A percentile compares a stretch with the other conserved stretches of the same genome.
Evolutionary conservation across 2,329 filamentous ascomycete genomes (phyloP).

Genomic region (Sclerotiophoma versabilis): DNA sequence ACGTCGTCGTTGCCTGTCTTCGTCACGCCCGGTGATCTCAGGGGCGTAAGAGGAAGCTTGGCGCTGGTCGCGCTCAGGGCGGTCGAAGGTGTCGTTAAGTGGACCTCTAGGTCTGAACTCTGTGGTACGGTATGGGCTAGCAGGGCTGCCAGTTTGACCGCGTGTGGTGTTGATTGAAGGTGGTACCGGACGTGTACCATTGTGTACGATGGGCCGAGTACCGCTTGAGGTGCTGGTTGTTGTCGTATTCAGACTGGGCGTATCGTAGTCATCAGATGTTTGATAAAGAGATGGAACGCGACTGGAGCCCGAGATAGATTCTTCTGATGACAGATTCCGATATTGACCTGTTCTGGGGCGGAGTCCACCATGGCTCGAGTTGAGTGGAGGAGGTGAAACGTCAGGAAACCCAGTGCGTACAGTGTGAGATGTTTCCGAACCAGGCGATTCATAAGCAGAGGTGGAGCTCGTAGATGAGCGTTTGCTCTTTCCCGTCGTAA

Average conservation of each 20-base stretch:
- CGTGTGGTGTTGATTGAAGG: constrained; percentile 16
- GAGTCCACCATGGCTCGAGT: constrained; percentile 22
- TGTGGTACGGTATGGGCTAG: constrained; percentile 30
- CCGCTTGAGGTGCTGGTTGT: constrained; percentile 24
- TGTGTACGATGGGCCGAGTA: constrained; percentile 39
- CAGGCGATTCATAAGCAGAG: constrained; percentile 35
- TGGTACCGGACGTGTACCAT: constrained; percentile 12
- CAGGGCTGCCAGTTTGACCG: constrained; percentile 17
- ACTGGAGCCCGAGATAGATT: constrained; percentile 36
- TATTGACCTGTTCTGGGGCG: constrained; percentile 30
- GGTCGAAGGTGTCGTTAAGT: constrained; percentile 27
- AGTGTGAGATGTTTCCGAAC: constrained; percentile 41
- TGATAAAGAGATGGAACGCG: constrained; percentile 39
- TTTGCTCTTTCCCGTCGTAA: constrained; percentile 30
- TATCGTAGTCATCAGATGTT: constrained; percentile 42
- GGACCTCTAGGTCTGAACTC: constrained; percentile 26
- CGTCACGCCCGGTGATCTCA: constrained; percentile 32
- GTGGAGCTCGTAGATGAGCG: constrained; percentile 29
- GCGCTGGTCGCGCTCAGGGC: constrained; percentile 27
- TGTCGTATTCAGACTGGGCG: constrained; percentile 22
- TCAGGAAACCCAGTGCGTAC: constrained; percentile 45
- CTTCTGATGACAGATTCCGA: constrained; percentile 38
- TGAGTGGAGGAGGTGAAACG: constrained; percentile 26
- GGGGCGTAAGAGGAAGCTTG: constrained; percentile 32
- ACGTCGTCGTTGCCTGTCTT: constrained; percentile 29